A percentile compares a stretch with the other conserved stretches of the same genome.
Conservation (phyloP, 805 yeast genomes). For the Ogataea chonburiensis region DNA sequence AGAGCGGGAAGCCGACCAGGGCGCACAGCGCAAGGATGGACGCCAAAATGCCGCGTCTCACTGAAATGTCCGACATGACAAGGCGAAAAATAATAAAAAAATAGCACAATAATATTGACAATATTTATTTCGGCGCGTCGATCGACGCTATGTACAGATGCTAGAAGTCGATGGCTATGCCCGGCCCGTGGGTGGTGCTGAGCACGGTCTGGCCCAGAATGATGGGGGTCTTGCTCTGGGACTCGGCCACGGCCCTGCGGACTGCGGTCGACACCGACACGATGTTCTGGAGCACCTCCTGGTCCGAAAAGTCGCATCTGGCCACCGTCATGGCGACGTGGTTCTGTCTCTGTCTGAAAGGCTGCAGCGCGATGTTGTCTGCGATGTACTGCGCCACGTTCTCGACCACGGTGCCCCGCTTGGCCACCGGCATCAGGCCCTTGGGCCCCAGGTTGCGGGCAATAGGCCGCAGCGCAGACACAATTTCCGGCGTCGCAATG, state of each 20-base stretch:
- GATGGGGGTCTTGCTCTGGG: conserved; percentile 66
- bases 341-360: conserved; percentile 72
- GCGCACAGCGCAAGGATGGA: conserved; percentile 30
- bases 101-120: no score
- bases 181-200: conserved; percentile 76
- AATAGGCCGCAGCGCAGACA: conserved; percentile 56
- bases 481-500: conserved; percentile 82
- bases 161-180: conserved; percentile 60
- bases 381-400: conserved; percentile 55
- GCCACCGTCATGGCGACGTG: conserved; percentile 70
- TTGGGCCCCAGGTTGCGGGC: conserved; percentile 86
- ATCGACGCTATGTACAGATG: conserved; percentile 8
- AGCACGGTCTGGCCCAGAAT: conserved; percentile 67
- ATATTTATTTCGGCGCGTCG: conserved; percentile 6
- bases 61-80: conserved; percentile 8
- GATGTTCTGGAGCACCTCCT: conserved; percentile 70
- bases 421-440: conserved; percentile 84
- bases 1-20: conserved; percentile 56
- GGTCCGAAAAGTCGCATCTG: conserved; percentile 72
- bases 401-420: conserved; percentile 82
- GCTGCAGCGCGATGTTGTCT: conserved; percentile 61
- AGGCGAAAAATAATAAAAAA: conserved; percentile 1
- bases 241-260: conserved; percentile 48
- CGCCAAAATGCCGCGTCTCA: conserved; percentile 24
- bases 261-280: conserved; percentile 65